phyloP scores from a whole-genome alignment of 805 yeast genomes.

The Ogataea allantospora region DNA sequence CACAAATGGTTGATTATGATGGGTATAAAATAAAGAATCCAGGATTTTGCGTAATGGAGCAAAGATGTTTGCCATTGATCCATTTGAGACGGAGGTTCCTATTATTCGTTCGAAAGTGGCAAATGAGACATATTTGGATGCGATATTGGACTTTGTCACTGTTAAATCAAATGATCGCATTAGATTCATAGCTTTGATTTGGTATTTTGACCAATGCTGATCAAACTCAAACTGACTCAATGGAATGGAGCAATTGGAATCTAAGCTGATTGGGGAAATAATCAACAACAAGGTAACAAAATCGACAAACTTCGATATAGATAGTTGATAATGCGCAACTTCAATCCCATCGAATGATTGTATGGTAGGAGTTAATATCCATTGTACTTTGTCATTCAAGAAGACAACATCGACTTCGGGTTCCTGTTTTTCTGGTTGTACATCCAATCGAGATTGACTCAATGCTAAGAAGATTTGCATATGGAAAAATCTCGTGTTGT shows the following conservation, averaged over 20 bases:
- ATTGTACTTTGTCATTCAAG: conserved; percentile 24
- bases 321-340: conserved; percentile 35
- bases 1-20: conserved; percentile 4
- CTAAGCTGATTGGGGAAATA: conserved; percentile 35
- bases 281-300: conserved; percentile 50
- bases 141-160: conserved; percentile 29
- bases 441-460: conserved; percentile 19
- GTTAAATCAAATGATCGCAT: conserved; percentile 48
- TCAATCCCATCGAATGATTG: conserved; percentile 45
- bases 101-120: conserved; percentile 36
- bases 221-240: conserved; percentile 24
- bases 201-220: conserved; percentile 43
- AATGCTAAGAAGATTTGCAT: conserved; percentile 48
- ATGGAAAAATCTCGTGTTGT: conserved; percentile 32
- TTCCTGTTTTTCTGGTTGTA: conserved; percentile 7
- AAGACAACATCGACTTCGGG: conserved; percentile 24
- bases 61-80: conserved; percentile 44
- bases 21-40: conserved; percentile 37
- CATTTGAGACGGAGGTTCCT: conserved; percentile 15
- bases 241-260: conserved; percentile 16
- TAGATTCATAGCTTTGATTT: conserved; percentile 42
- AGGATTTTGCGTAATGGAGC: conserved; percentile 44
- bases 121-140: conserved; percentile 24
- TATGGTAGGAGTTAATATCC: conserved; percentile 37
- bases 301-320: conserved; percentile 41